A percentile compares a stretch with the other conserved stretches of the same genome.
These are phyloP conservation scores for Draba incana DNA, from an alignment of 345 rosid genomes.

Conservation along the genomic window DNA sequence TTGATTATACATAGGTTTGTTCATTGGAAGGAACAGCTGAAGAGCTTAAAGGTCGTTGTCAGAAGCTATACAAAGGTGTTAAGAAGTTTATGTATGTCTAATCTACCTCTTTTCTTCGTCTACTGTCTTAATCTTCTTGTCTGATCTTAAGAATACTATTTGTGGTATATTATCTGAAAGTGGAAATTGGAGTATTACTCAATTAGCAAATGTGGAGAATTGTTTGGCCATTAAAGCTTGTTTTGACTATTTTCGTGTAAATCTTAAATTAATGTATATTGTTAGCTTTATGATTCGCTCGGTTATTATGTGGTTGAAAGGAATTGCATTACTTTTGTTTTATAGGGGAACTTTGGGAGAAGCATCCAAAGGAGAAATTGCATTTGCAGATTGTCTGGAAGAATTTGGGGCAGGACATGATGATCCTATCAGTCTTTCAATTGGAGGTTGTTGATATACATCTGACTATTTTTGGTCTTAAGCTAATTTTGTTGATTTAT, in stretches of 20 bases:
- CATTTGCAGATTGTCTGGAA: constrained; percentile 77
- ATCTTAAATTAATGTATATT: not conserved
- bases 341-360: constrained; percentile 74
- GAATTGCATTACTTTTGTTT: constrained; percentile 16
- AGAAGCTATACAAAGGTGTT: constrained; percentile 65
- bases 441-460: constrained; percentile 68
- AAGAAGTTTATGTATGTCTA: constrained; percentile 65
- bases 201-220: not conserved
- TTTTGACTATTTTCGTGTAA: constrained; percentile 18
- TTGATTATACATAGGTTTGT: constrained; percentile 50
- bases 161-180: no score
- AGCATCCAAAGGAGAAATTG: constrained; percentile 63
- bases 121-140: not conserved
- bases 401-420: constrained; percentile 86
- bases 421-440: constrained; percentile 85
- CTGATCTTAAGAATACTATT: not conserved
- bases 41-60: constrained; percentile 80
- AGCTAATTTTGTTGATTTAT: not conserved
- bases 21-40: constrained; percentile 68
- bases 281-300: constrained; percentile 3
- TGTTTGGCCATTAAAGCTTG: constrained; percentile 16
- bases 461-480: not conserved
- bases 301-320: not conserved
- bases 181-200: no score
- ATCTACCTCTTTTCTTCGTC: not conserved